A percentile compares a stretch with the other conserved stretches of the same genome.
Evolutionary conservation across 2,329 filamentous ascomycete genomes (phyloP).

Genomic region (Cordyceps farinosa): DNA sequence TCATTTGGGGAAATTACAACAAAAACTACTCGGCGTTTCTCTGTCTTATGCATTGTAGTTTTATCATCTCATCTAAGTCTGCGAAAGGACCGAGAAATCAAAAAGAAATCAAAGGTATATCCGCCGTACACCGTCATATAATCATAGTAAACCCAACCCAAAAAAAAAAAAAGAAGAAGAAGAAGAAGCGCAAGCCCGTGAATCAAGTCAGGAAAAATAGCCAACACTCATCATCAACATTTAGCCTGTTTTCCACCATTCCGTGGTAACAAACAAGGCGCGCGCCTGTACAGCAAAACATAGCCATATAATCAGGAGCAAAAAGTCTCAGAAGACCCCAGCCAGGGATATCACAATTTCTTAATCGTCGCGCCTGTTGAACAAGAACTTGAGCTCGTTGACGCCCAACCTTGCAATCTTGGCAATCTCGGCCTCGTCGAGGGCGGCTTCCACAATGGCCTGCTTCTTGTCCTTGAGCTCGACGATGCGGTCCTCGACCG

Average conservation of each 20-base stretch:
- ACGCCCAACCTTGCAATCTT: slow-evolving; percentile 63
- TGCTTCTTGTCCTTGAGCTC: slow-evolving; percentile 75
- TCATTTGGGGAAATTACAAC: too few species aligned
- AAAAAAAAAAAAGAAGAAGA: neutral
- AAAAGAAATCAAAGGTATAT: neutral
- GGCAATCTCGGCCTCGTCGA: slow-evolving; percentile 70
- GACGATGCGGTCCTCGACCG: slow-evolving; percentile 85
- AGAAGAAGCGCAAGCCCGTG: neutral
- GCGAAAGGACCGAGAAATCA: neutral
- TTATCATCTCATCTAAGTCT: neutral
- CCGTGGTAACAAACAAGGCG: neutral
- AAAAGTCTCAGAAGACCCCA: neutral
- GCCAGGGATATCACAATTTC: neutral
- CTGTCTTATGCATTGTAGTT: neutral
- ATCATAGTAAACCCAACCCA: too few species aligned
- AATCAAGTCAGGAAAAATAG: neutral
- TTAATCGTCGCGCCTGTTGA: slow-evolving; percentile 34
- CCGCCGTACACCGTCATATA: too few species aligned
- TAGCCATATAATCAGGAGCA: neutral
- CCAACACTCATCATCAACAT: too few species aligned
- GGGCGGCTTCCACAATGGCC: slow-evolving; percentile 69
- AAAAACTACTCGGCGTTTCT: too few species aligned
- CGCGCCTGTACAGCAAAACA: neutral
- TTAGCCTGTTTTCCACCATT: neutral
- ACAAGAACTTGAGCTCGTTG: slow-evolving; percentile 67